Conservation (phyloP, 129 eudicot genomes). For the Helichrysum umbraculigerum region DNA sequence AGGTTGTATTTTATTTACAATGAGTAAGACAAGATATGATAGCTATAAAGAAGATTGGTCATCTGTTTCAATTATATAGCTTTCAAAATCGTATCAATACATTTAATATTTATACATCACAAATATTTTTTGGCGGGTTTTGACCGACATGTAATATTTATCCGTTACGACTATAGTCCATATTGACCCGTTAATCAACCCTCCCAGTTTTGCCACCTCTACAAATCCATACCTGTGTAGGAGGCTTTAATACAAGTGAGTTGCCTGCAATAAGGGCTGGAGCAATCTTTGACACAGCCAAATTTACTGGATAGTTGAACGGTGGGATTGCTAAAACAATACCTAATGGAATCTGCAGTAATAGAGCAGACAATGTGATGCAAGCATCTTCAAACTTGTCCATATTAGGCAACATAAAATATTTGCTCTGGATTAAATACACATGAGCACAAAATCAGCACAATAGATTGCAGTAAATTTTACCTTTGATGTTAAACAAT, state of each 20-base stretch:
- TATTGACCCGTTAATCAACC: neutral
- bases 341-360: conserved; percentile 83
- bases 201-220: conserved; percentile 1
- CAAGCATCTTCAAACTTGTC: neutral
- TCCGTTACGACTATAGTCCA: neutral
- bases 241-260: conserved; percentile 91
- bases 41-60: neutral
- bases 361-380: neutral
- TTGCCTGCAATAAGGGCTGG: conserved; percentile 99
- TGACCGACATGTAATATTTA: neutral
- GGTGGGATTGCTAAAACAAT: conserved; percentile 94
- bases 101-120: too few species aligned
- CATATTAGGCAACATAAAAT: neutral
- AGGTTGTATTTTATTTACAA: neutral
- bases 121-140: too few species aligned
- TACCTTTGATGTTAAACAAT: conserved; percentile 97
- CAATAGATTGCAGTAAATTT: neutral
- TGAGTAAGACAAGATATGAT: neutral
- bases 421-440: neutral
- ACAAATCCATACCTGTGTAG: conserved; percentile 72
- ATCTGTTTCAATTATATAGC: neutral
- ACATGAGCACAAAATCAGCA: neutral
- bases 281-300: conserved; percentile 93
- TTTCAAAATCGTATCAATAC: neutral
- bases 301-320: conserved; percentile 93